Evolutionary conservation across 129 eudicot species (phyloP).

Genomic region (Ambrosia artemisiifolia): DNA sequence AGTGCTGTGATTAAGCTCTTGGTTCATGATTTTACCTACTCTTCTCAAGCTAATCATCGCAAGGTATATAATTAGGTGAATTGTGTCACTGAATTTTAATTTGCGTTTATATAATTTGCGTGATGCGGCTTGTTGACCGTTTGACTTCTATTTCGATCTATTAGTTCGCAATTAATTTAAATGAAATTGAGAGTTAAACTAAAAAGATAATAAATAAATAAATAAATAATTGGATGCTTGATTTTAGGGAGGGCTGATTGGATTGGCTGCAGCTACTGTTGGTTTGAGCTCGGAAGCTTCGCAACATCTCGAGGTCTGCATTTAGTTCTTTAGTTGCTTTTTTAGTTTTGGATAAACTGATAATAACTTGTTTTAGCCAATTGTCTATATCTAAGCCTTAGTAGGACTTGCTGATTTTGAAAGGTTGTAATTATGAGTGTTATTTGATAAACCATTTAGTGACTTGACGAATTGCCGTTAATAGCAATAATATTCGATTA

Average conservation of each 20-base stretch:
- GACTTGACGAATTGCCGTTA: slow-evolving; percentile 5
- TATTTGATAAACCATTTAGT: not conserved
- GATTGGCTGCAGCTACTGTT: slow-evolving; percentile 96
- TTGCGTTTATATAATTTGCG: not conserved
- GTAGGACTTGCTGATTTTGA: not conserved
- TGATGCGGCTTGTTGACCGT: too few relatives aligned
- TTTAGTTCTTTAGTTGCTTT: not conserved
- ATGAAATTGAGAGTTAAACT: too few relatives aligned
- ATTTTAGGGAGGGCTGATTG: slow-evolving; percentile 89
- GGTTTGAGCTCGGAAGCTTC: slow-evolving; percentile 83
- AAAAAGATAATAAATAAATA: too few relatives aligned
- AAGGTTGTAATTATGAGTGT: not conserved
- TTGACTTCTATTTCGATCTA: too few relatives aligned
- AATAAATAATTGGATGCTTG: not conserved
- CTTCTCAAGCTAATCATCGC: slow-evolving; percentile 81
- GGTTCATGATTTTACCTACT: slow-evolving; percentile 68
- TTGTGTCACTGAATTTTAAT: not conserved
- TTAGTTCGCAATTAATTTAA: too few relatives aligned
- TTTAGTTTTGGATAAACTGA: not conserved
- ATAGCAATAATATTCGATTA: not conserved
- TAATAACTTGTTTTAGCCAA: not conserved
- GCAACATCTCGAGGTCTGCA: slow-evolving; percentile 87
- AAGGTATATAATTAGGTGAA: slow-evolving; percentile 37
- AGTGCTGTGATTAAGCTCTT: slow-evolving; percentile 70
- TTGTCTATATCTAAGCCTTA: not conserved